Percentiles rank a stretch among this genome's conserved stretches.
Evolutionary conservation across 768 basidiomycete genomes (phyloP).

Genomic region (Tricholoma saponaceum): DNA sequence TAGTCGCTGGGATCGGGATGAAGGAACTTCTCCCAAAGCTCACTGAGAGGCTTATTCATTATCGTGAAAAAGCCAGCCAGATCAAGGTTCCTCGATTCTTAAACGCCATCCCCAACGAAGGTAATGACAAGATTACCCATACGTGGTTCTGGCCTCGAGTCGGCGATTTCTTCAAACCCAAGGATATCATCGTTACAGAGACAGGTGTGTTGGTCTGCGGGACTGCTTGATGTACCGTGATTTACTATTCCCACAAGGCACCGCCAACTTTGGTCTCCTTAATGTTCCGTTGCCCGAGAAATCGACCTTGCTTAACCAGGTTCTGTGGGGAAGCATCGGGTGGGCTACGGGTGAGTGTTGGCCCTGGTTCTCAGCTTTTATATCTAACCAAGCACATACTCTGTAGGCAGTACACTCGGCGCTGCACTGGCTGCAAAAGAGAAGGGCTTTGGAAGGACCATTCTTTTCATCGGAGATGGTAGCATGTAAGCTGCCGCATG

Average conservation of each 20-base stretch:
- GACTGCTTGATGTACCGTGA: not conserved
- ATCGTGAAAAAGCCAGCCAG: constrained; percentile 33
- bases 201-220: constrained; percentile 48
- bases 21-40: constrained; percentile 73
- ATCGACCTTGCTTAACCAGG: constrained; percentile 63
- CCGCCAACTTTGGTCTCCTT: constrained; percentile 81
- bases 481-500: constrained; percentile 54
- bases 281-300: constrained; percentile 77
- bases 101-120: constrained; percentile 46
- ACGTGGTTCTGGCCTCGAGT: constrained; percentile 83
- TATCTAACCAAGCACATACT: not conserved
- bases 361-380: not conserved
- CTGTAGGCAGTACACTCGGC: constrained; percentile 60
- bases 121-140: constrained; percentile 59
- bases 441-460: constrained; percentile 54
- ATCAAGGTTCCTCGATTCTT: constrained; percentile 44
- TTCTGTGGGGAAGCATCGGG: constrained; percentile 91
- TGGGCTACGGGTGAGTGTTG: constrained; percentile 67
- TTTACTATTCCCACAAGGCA: constrained; percentile 36
- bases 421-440: constrained; percentile 79
- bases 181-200: constrained; percentile 82
- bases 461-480: constrained; percentile 86
- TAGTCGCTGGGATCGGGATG: constrained; percentile 69
- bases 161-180: constrained; percentile 61
- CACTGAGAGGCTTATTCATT: constrained; percentile 46